Conservation (phyloP, 2,329 filamentous ascomycete genomes). For the Fusarium denticulatum region DNA sequence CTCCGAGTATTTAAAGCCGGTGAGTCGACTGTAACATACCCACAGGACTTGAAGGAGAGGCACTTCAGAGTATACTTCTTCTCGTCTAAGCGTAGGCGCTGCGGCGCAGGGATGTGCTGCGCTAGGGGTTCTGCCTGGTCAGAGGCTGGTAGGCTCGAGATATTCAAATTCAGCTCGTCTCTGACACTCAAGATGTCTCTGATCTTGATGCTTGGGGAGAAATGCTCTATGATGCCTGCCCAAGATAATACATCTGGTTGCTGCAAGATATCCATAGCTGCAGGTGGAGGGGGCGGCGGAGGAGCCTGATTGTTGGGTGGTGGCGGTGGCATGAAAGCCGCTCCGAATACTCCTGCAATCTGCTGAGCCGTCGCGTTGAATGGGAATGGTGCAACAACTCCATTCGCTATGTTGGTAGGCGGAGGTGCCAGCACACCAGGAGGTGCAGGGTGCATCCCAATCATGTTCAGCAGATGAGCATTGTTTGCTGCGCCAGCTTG, state of each 20-base stretch:
- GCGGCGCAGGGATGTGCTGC: constrained; percentile 38
- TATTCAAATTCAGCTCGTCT: background rate
- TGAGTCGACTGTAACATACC: constrained; percentile 62
- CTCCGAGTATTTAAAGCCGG: constrained; percentile 50
- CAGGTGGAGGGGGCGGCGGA: background rate
- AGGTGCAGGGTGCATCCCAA: constrained; percentile 14
- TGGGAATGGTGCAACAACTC: background rate
- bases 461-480: constrained; percentile 28
- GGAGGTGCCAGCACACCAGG: background rate
- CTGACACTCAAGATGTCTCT: constrained; percentile 28
- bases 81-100: constrained; percentile 42
- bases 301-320: background rate
- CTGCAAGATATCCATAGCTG: constrained; percentile 25
- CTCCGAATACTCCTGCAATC: background rate
- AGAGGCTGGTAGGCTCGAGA: background rate
- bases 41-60: constrained; percentile 68
- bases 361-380: constrained; percentile 2
- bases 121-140: constrained; percentile 18
- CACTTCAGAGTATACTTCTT: constrained; percentile 46
- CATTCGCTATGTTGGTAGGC: background rate
- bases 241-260: constrained; percentile 51
- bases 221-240: constrained; percentile 55
- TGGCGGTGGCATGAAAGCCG: background rate
- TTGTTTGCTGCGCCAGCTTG: constrained; percentile 19
- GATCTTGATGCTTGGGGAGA: constrained; percentile 52